phyloP scores from a whole-genome alignment of 2,329 filamentous ascomycete species.

The Alternaria sp. region DNA sequence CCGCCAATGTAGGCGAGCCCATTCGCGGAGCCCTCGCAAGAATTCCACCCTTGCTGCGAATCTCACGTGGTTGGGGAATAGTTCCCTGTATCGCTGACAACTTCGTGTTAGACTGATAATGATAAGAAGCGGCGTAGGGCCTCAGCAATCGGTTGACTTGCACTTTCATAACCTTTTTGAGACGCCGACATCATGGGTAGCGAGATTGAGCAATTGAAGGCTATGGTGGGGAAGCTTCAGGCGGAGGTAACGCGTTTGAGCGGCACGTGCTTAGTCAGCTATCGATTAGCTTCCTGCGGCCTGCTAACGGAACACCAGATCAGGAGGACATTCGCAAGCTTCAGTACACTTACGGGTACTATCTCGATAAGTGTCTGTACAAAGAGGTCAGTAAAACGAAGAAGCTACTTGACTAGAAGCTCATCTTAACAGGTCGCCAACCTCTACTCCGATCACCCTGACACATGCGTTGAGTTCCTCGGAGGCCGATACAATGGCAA shows the following conservation, averaged over 20 bases:
- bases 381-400: conserved; percentile 51
- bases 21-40: conserved; percentile 17
- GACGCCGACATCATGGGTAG: conserved; percentile 26
- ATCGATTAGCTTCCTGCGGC: neutral
- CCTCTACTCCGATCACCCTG: conserved; percentile 60
- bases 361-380: conserved; percentile 65
- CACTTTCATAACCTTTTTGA: neutral
- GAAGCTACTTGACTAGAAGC: neutral
- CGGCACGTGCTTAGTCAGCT: conserved; percentile 22
- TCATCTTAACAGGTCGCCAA: conserved; percentile 33
- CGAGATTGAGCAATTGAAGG: conserved; percentile 39
- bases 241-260: conserved; percentile 37
- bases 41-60: conserved; percentile 11
- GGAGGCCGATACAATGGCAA: conserved; percentile 61
- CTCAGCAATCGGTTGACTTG: neutral
- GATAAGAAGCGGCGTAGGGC: conserved; percentile 20
- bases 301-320: conserved; percentile 45
- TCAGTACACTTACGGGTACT: conserved; percentile 66
- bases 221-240: conserved; percentile 34
- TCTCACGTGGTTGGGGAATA: conserved; percentile 14
- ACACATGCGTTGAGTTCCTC: conserved; percentile 63
- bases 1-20: conserved; percentile 17
- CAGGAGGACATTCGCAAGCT: conserved; percentile 62
- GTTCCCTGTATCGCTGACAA: conserved; percentile 2
- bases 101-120: neutral